Conservation (phyloP, 2,329 filamentous ascomycete species). For the Phialophora tarda region DNA sequence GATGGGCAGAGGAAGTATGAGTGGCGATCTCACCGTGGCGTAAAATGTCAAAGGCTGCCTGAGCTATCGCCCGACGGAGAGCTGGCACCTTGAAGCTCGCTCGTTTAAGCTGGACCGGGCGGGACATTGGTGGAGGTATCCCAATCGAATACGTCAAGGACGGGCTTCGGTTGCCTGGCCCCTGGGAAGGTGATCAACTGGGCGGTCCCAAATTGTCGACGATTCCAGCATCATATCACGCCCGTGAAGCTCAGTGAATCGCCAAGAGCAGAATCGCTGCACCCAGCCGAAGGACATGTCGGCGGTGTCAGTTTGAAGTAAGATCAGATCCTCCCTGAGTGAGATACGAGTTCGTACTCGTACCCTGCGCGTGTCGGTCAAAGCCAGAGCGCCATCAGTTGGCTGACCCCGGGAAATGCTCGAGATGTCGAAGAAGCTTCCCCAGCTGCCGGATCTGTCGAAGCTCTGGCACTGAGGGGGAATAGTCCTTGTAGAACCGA, state of each 20-base stretch:
- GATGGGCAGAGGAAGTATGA: background rate
- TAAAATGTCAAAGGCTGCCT: background rate
- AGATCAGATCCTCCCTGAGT: background rate
- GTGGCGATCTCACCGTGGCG: slow-evolving; percentile 5
- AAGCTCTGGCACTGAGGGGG: background rate
- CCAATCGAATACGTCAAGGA: background rate
- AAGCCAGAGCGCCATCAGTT: background rate
- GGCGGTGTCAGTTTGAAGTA: slow-evolving; percentile 16
- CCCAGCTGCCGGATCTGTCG: slow-evolving; percentile 4
- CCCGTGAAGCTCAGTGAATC: background rate
- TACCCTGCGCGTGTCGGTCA: slow-evolving; percentile 1
- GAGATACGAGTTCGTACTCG: background rate
- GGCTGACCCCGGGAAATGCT: background rate
- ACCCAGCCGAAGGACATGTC: slow-evolving; percentile 6
- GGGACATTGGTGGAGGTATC: background rate
- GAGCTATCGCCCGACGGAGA: background rate
- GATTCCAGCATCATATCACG: background rate
- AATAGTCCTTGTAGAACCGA: background rate
- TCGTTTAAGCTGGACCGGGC: background rate
- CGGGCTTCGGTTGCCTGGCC: background rate
- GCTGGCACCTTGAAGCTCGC: background rate
- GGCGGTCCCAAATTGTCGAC: background rate
- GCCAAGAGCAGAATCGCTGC: slow-evolving; percentile 1
- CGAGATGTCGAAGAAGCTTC: background rate
- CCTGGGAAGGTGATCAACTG: background rate